Evolutionary conservation across 192 early-diverging fungal genomes (phyloP).

Genomic region (Linnemannia zychae): DNA sequence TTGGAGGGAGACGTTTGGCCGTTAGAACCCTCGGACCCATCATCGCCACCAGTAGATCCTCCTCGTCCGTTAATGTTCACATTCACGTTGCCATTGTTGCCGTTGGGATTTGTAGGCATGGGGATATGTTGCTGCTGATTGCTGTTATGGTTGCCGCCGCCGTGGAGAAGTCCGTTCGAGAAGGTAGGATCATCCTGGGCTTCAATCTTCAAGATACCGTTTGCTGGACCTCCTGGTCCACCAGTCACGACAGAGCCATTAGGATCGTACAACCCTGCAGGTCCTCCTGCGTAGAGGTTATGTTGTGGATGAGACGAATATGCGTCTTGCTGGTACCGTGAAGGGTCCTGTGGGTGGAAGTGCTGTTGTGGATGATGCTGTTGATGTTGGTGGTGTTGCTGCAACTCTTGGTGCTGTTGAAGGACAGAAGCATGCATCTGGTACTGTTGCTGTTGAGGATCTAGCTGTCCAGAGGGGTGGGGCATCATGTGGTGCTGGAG

Average conservation of each 20-base stretch:
- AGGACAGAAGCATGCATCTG: conserved; percentile 15
- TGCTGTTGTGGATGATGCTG: conserved; percentile 10
- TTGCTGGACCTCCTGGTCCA: neutral
- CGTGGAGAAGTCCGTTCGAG: neutral
- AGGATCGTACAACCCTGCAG: conserved; percentile 13
- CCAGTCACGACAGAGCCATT: neutral
- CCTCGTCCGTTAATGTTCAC: too few species aligned
- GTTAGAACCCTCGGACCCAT: neutral
- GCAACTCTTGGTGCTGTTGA: neutral
- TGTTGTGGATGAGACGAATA: conserved; percentile 5
- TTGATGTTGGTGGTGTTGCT: conserved; percentile 17
- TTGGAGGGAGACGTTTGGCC: neutral
- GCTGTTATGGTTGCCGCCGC: neutral
- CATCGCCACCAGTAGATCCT: neutral
- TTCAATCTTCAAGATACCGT: conserved; percentile 18
- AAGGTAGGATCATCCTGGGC: conserved; percentile 9
- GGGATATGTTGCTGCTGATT: neutral
- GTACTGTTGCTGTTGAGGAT: conserved; percentile 30
- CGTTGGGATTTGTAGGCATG: neutral
- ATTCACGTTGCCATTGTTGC: neutral
- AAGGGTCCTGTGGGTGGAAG: conserved; percentile 19
- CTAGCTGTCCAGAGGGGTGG: conserved; percentile 6
- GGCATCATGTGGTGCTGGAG: conserved; percentile 14
- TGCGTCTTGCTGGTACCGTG: conserved; percentile 17
- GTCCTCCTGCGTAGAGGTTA: neutral